These are phyloP conservation scores for Primulina eburnea DNA, from an alignment of 257 asterid species.

Conservation along the genomic window DNA sequence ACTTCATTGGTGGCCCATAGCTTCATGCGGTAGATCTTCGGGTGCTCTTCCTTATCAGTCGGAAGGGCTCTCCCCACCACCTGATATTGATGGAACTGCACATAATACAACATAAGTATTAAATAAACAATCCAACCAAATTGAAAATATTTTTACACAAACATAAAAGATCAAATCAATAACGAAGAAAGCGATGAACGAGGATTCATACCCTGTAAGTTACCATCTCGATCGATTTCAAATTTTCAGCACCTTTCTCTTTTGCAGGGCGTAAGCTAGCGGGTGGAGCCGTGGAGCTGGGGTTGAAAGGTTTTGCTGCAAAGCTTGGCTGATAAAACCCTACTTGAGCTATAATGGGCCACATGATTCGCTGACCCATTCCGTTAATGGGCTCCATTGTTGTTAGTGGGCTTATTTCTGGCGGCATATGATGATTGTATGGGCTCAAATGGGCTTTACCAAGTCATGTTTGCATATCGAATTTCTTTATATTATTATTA, in stretches of 20 bases:
- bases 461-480: no score
- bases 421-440: no score
- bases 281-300: not conserved
- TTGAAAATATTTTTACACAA: not conserved
- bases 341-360: not conserved
- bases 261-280: not conserved
- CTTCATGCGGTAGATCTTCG: conserved; percentile 83
- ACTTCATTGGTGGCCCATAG: conserved; percentile 86
- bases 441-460: not conserved
- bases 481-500: no score
- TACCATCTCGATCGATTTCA: not conserved
- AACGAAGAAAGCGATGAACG: not conserved
- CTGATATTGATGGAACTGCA: conserved; percentile 81
- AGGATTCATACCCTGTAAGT: not conserved
- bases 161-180: not conserved
- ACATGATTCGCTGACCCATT: no score
- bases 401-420: not conserved
- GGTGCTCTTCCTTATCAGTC: conserved; percentile 69
- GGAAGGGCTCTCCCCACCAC: conserved; percentile 87
- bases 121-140: conserved; percentile 13
- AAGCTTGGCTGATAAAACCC: not conserved
- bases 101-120: conserved; percentile 1
- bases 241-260: not conserved
- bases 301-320: not conserved
- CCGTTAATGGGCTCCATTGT: not conserved